phyloP scores from a whole-genome alignment of 805 yeast species.

The Debaryomyces maramus region DNA sequence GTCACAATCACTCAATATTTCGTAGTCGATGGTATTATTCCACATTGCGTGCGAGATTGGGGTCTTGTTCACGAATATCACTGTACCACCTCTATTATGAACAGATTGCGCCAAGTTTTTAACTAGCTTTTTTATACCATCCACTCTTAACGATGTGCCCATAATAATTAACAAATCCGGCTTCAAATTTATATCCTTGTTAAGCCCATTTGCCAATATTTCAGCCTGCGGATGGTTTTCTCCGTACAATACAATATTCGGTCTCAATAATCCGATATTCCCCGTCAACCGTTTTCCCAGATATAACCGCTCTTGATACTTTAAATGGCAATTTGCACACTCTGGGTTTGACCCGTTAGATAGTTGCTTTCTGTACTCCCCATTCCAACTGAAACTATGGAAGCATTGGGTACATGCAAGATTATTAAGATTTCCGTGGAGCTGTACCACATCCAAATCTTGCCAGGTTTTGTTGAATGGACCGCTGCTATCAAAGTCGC shows the following conservation, averaged over 20 bases:
- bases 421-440: conserved; percentile 84
- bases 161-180: conserved; percentile 84
- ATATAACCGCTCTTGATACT: conserved; percentile 54
- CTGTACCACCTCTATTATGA: conserved; percentile 78
- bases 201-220: conserved; percentile 67
- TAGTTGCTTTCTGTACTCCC: conserved; percentile 46
- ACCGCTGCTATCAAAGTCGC: conserved; percentile 24
- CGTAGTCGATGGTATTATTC: conserved; percentile 75
- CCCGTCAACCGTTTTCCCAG: conserved; percentile 76
- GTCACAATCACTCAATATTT: conserved; percentile 79
- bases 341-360: conserved; percentile 70
- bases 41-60: conserved; percentile 61
- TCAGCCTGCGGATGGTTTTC: conserved; percentile 91
- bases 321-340: conserved; percentile 67
- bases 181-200: conserved; percentile 58
- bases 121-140: conserved; percentile 82
- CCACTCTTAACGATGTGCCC: conserved; percentile 91
- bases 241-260: conserved; percentile 89
- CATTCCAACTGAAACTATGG: conserved; percentile 59
- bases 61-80: conserved; percentile 73
- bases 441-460: conserved; percentile 73
- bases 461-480: conserved; percentile 52
- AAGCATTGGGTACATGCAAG: conserved; percentile 77
- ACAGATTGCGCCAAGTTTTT: conserved; percentile 64
- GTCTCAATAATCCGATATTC: conserved; percentile 73